Evolutionary conservation across 306 rosid genomes (phyloP).

Genomic region (Betula pendula): DNA sequence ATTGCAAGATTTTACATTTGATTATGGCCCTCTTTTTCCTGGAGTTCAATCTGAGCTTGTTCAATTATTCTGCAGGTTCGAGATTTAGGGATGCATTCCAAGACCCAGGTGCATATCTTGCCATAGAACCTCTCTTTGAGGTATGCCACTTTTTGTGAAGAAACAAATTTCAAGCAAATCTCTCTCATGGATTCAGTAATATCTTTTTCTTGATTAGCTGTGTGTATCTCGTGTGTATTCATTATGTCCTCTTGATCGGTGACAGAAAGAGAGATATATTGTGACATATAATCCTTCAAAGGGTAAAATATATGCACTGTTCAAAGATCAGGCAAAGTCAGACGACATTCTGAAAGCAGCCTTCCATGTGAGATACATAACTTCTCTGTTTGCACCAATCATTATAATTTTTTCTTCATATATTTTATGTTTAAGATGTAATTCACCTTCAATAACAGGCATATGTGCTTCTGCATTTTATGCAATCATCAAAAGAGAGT

Average conservation of each 20-base stretch:
- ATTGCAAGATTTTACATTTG: constrained; percentile 20
- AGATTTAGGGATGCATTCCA: constrained; percentile 96
- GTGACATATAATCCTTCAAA: constrained; percentile 82
- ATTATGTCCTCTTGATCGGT: constrained; percentile 30
- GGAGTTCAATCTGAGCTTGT: constrained; percentile 24
- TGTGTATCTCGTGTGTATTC: constrained; percentile 21
- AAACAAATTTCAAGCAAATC: constrained; percentile 4
- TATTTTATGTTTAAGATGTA: constrained; percentile 18
- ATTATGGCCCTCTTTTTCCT: constrained; percentile 28
- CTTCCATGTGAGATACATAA: constrained; percentile 75
- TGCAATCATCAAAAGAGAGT: constrained; percentile 48
- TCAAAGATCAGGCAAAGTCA: constrained; percentile 91
- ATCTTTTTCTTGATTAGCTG: constrained; percentile 17
- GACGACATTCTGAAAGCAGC: constrained; percentile 97
- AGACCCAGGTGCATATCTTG: constrained; percentile 81
- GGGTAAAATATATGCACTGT: constrained; percentile 85
- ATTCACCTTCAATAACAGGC: constrained; percentile 61
- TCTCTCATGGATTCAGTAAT: background rate
- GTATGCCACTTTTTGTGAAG: constrained; percentile 36
- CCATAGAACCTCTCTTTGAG: constrained; percentile 81
- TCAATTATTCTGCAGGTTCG: constrained; percentile 55
- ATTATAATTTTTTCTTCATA: constrained; percentile 10
- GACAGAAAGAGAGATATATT: constrained; percentile 82
- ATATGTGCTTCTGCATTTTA: constrained; percentile 76
- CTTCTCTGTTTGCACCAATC: constrained; percentile 16